These are phyloP conservation scores for Camellia sinensis DNA, from an alignment of 148 eudicot genomes.

Conservation along the genomic window DNA sequence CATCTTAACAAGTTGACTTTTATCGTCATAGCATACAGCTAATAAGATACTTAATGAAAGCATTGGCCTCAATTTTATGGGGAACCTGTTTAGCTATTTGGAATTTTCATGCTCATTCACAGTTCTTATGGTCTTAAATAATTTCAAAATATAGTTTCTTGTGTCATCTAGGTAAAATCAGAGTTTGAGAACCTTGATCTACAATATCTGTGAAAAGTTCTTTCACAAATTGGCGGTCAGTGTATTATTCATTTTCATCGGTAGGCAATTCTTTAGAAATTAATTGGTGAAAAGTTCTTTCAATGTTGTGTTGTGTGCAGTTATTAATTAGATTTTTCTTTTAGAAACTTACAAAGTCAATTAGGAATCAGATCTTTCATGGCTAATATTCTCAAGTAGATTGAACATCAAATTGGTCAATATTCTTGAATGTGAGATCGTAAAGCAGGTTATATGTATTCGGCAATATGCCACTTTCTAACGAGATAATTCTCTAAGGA, in stretches of 20 bases:
- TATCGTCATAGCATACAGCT: neutral
- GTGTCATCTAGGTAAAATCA: neutral
- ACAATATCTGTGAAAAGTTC: slow-evolving; percentile 1
- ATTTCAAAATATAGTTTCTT: neutral
- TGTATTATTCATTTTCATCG: neutral
- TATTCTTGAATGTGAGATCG: neutral
- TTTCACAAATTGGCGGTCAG: neutral
- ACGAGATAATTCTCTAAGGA: neutral
- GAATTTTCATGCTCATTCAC: no score
- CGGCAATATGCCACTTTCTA: neutral
- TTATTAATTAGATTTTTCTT: neutral
- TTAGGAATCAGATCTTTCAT: neutral
- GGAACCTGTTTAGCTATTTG: neutral
- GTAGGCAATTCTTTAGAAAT: slow-evolving; percentile 57
- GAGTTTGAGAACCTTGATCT: neutral
- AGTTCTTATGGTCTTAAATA: neutral
- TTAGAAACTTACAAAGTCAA: neutral
- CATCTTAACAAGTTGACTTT: neutral
- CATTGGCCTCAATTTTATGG: neutral
- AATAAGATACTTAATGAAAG: neutral
- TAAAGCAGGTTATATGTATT: neutral
- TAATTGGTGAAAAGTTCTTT: slow-evolving; percentile 26
- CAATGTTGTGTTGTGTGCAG: neutral
- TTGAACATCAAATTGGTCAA: neutral
- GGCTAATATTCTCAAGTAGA: neutral